Conservation (phyloP, 345 rosid species). For the Alliaria petiolata region DNA sequence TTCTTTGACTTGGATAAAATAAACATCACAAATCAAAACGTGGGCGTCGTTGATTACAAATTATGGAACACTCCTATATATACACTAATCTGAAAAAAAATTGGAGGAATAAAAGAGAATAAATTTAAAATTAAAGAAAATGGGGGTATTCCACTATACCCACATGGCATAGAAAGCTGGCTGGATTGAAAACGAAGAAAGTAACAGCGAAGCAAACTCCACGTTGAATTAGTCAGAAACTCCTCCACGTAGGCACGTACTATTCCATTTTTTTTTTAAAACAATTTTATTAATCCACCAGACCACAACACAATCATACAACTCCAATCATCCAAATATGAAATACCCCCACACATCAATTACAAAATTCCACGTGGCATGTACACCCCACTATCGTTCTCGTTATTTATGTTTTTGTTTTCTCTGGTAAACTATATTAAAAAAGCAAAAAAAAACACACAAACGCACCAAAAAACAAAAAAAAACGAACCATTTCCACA, state of each 20-base stretch:
- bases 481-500: background rate
- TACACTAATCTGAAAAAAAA: background rate
- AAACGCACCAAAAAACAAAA: background rate
- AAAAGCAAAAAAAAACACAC: too few species aligned
- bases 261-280: background rate
- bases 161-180: conserved; percentile 22
- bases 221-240: conserved; percentile 23
- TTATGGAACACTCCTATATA: conserved; percentile 2
- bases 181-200: conserved; percentile 28
- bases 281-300: background rate
- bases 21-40: conserved; percentile 6
- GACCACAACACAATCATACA: conserved; percentile 24
- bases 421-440: background rate
- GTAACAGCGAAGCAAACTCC: conserved; percentile 17
- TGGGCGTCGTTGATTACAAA: conserved; percentile 3
- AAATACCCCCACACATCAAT: background rate
- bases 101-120: background rate
- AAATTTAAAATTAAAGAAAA: background rate
- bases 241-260: conserved; percentile 6
- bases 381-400: conserved; percentile 16
- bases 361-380: conserved; percentile 15
- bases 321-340: conserved; percentile 10
- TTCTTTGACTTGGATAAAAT: background rate
- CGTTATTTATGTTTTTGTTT: background rate
- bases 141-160: background rate